Conservation (phyloP, 345 rosid species). For the Salix purpurea region DNA sequence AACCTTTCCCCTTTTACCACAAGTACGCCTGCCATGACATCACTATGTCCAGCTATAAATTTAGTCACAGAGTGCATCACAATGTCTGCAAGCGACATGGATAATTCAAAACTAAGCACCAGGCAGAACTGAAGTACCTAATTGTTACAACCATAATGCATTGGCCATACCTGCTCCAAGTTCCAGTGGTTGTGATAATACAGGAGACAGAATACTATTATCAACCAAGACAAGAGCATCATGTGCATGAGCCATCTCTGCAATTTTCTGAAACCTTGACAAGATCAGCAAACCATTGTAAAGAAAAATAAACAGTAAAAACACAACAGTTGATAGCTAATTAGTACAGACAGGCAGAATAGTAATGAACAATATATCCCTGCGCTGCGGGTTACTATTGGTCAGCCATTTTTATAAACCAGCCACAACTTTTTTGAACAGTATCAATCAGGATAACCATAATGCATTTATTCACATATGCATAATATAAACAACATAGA, state of each 20-base stretch:
- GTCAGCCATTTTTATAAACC: background rate
- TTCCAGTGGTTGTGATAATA: constrained; percentile 75
- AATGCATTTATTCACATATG: background rate
- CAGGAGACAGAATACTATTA: constrained; percentile 94
- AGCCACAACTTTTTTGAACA: background rate
- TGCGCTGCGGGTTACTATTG: background rate
- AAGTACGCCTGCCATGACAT: constrained; percentile 95
- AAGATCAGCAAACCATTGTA: background rate
- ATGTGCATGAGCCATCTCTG: constrained; percentile 69
- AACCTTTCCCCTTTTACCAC: constrained; percentile 94
- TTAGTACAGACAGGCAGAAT: background rate
- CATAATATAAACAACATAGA: background rate
- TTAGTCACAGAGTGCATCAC: constrained; percentile 98
- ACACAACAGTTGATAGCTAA: background rate
- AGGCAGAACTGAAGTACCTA: background rate
- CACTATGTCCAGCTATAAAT: constrained; percentile 90
- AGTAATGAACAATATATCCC: background rate
- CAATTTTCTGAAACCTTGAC: constrained; percentile 53
- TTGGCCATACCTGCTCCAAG: constrained; percentile 79
- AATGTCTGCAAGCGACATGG: constrained; percentile 50
- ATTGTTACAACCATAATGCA: background rate
- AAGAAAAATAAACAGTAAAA: background rate
- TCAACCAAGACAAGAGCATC: constrained; percentile 87
- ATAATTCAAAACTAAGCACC: constrained; percentile 9
- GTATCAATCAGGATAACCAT: too few species aligned